Conservation (phyloP, 805 yeast genomes). For the Hanseniaspora pseudoguilliermondii region DNA sequence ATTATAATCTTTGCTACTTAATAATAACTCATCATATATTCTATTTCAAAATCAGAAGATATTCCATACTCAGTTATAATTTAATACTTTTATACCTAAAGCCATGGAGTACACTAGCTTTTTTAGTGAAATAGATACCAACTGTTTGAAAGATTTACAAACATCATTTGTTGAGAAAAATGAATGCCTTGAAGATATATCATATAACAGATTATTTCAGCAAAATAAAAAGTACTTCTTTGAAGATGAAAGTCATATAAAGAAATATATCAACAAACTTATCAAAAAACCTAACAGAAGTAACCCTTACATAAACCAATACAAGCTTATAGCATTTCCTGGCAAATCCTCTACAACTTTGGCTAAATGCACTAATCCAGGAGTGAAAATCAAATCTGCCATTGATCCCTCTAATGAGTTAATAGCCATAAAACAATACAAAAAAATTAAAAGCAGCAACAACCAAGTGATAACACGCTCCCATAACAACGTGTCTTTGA, state of each 20-base stretch:
- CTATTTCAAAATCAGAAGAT: no score
- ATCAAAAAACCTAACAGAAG: neutral
- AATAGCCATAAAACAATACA: slow-evolving; percentile 24
- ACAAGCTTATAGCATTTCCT: slow-evolving; percentile 3
- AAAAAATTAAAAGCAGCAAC: slow-evolving; percentile 19
- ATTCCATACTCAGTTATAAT: neutral
- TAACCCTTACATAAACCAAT: slow-evolving; percentile 11
- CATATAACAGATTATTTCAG: slow-evolving; percentile 9
- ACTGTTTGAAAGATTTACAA: neutral
- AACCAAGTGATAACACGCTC: slow-evolving; percentile 24
- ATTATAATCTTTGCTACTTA: no score
- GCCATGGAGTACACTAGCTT: slow-evolving; percentile 2
- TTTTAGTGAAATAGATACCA: neutral
- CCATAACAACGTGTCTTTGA: slow-evolving; percentile 10
- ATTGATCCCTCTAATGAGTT: slow-evolving; percentile 7
- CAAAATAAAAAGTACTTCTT: slow-evolving; percentile 3
- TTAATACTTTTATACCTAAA: neutral
- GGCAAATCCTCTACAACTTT: slow-evolving; percentile 1
- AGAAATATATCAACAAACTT: neutral
- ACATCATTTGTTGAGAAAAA: slow-evolving; percentile 1
- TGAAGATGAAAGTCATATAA: neutral
- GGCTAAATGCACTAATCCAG: slow-evolving; percentile 5
- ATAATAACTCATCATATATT: neutral
- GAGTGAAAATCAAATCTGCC: slow-evolving; percentile 25
- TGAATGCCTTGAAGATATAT: neutral